Base-by-base conservation (phyloP, 2,329 filamentous ascomycete species). In the Claviceps pazoutovae region DNA sequence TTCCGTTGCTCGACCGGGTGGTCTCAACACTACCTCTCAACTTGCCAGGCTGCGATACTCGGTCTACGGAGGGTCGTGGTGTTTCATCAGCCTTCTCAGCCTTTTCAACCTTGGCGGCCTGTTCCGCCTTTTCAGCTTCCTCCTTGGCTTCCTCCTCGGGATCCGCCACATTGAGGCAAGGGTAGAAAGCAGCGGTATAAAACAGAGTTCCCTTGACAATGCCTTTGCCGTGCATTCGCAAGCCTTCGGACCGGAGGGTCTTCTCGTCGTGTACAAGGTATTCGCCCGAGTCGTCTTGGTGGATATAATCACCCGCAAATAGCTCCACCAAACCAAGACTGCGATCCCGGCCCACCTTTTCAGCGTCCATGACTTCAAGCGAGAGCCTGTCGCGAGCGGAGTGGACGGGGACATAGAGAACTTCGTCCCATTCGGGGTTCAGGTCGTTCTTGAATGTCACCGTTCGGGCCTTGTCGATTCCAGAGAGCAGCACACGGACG, bases 371-470 rank as follows among this genome's bases (percentile, higher is more conserved):
- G 57, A 97, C 89, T 66, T 98, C 93, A 17, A 98, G 71, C 1
- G 83, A 82, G 34, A 98, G 73, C 62, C 86, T 88, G 65, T 98
- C 93, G 36, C 88, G 84, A 14, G 78, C 61, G 6, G 84, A 89
- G 65, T 96, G 91, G 53, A 98, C 79, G 1, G 94, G 91, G 1
- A 98, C 78, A 63, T 98, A 98, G 21, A 96, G 78, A 23, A 98
- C 83, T 68, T 98, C 93, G 61, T 98, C 89, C 83, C 87, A 98
- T 50, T 93, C 86, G 2, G 93, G 93, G 64, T 95, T 88, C 53
- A 98, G 80, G 56, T 96, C 94, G 69, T 95, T 98, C 64, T 88
- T 83, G 74, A 93, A 95, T 0, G 91, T 97, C 49, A 98, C 93
- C 2, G 93, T 97, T 53, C 90, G 82, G 9, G 80, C 89, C 67